phyloP scores from a whole-genome alignment of 1,139 yeast species.

The Diutina pseudorugosa region DNA sequence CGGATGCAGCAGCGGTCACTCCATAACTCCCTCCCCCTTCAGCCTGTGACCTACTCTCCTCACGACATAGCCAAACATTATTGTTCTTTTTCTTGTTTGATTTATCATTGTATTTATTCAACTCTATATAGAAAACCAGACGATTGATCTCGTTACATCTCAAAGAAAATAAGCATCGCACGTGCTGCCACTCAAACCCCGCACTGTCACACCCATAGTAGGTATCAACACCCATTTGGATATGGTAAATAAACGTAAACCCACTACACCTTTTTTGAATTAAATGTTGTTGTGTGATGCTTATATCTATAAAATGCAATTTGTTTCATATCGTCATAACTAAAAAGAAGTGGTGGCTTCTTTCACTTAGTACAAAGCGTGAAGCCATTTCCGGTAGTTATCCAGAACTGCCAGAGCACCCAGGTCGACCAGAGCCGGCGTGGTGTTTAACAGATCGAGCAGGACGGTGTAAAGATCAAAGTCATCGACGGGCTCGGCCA shows the following conservation, averaged over 20 bases:
- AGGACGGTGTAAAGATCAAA: neutral
- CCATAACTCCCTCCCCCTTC: neutral
- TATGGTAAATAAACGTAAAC: too few species aligned
- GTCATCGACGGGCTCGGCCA: conserved; percentile 1
- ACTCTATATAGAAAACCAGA: too few species aligned
- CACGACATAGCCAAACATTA: too few species aligned
- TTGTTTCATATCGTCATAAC: conserved; percentile 1
- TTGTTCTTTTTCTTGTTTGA: too few species aligned
- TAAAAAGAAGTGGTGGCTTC: neutral
- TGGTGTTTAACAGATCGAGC: neutral
- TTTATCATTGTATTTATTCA: too few species aligned
- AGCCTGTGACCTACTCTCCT: neutral
- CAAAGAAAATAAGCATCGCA: too few species aligned
- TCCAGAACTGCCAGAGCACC: conserved; percentile 4
- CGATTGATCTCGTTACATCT: too few species aligned
- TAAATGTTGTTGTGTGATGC: neutral
- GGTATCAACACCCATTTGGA: too few species aligned
- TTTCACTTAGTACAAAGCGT: neutral
- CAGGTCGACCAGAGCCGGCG: neutral
- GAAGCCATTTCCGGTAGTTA: conserved; percentile 3
- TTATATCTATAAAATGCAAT: neutral
- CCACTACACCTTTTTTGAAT: neutral
- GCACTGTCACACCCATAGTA: neutral
- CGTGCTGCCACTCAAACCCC: neutral
- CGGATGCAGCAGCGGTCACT: neutral